A percentile compares a stretch with the other conserved stretches of the same genome.
Evolutionary conservation across 225 moss, liverwort and hornwort species (phyloP).

Genomic region (Straminergon stramineum): DNA sequence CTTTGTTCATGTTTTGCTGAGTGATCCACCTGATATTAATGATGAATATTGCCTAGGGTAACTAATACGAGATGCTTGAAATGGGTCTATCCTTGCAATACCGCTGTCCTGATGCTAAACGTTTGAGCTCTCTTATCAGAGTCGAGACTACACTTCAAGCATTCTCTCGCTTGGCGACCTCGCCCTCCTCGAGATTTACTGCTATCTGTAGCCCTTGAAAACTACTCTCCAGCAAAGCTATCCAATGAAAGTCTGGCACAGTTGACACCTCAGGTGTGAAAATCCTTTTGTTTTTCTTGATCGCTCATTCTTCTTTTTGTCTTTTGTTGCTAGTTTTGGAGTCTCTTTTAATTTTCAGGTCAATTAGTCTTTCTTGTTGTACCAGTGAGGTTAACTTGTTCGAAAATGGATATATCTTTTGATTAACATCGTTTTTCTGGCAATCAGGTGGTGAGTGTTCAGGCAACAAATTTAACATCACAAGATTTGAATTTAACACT

Average conservation of each 20-base stretch:
- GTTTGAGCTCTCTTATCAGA: constrained; percentile 34
- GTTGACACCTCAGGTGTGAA: constrained; percentile 70
- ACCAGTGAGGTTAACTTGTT: background rate
- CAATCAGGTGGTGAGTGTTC: constrained; percentile 86
- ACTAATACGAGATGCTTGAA: background rate
- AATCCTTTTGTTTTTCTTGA: background rate
- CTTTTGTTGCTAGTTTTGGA: background rate
- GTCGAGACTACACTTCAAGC: constrained; percentile 85
- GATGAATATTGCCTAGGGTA: background rate
- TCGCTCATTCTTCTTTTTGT: background rate
- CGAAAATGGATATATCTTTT: background rate
- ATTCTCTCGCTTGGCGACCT: constrained; percentile 86
- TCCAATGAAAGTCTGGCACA: constrained; percentile 56
- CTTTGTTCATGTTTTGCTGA: background rate
- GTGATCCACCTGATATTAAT: background rate
- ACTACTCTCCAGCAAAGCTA: constrained; percentile 33
- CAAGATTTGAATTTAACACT: constrained; percentile 83
- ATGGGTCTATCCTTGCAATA: background rate
- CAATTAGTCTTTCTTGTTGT: background rate
- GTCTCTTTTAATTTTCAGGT: background rate
- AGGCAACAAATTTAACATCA: constrained; percentile 91
- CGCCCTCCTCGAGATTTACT: constrained; percentile 79
- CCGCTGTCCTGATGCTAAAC: background rate
- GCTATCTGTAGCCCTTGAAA: constrained; percentile 83
- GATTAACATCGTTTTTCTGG: background rate